Conservation (phyloP, 306 rosid species). For the Quercus engelmannii region DNA sequence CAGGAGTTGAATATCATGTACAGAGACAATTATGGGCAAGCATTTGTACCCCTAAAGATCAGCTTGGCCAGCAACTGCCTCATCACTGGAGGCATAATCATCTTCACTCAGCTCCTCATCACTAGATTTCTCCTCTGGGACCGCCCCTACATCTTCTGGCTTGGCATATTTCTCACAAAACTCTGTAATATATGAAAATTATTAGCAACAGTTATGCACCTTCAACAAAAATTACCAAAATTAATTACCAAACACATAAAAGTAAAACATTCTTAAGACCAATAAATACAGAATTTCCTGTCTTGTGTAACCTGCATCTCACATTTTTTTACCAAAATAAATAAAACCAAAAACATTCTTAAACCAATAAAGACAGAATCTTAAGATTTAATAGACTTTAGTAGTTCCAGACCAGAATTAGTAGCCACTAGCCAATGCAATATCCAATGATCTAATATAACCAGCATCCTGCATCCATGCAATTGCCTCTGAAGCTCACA, state of each 20-base stretch:
- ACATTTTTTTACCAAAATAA: not conserved
- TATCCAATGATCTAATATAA: conserved; percentile 8
- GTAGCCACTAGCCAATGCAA: conserved; percentile 6
- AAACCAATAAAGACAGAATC: not conserved
- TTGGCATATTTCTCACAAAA: conserved; percentile 77
- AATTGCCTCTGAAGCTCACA: conserved; percentile 14
- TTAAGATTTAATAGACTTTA: not conserved
- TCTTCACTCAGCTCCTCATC: conserved; percentile 83
- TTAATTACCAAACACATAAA: not conserved
- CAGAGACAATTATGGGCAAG: conserved; percentile 27
- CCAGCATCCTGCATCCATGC: conserved; percentile 10
- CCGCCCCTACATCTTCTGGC: conserved; percentile 64
- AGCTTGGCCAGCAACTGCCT: conserved; percentile 60
- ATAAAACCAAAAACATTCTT: not conserved
- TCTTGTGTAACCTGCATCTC: not conserved
- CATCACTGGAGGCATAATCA: conserved; percentile 65
- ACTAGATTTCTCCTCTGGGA: conserved; percentile 52
- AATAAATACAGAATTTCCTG: not conserved
- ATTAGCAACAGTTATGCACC: conserved; percentile 1
- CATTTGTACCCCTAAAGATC: conserved; percentile 49
- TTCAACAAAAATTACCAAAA: conserved; percentile 12
- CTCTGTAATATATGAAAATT: conserved; percentile 37
- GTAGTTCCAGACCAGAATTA: not conserved
- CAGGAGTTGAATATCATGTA: conserved; percentile 39
- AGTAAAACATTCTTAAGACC: not conserved